phyloP scores from a whole-genome alignment of 208 protist species.

The Angomonas ambiguus region DNA sequence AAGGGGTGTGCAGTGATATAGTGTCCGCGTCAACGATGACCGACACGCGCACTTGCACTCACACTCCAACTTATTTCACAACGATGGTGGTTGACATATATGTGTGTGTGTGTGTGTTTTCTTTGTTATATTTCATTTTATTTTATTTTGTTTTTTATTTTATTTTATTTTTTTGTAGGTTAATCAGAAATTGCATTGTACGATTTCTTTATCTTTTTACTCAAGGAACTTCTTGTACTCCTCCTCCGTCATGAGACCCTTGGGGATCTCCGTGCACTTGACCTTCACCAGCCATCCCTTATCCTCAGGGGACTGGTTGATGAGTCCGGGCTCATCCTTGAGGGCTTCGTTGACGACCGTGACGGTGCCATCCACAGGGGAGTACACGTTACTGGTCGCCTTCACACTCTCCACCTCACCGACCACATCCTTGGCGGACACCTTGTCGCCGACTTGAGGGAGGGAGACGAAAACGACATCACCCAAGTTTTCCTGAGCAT shows the following conservation, averaged over 20 bases:
- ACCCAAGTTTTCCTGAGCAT: conserved; percentile 88
- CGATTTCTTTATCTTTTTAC: conserved; percentile 18
- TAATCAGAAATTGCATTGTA: not conserved
- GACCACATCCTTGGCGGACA: conserved; percentile 62
- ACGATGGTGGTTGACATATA: no score
- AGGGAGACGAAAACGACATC: conserved; percentile 90
- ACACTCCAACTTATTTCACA: no score
- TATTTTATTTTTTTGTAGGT: no score
- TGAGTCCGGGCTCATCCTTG: conserved; percentile 76
- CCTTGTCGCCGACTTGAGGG: conserved; percentile 78
- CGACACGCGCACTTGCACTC: no score
- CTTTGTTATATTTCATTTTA: no score
- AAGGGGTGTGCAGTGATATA: not conserved
- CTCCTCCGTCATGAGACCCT: conserved; percentile 74
- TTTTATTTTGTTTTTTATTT: no score
- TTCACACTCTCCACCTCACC: conserved; percentile 92
- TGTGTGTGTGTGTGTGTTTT: not conserved
- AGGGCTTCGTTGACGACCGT: conserved; percentile 81
- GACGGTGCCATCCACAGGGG: conserved; percentile 79
- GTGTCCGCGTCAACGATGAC: no score
- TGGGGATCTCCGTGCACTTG: conserved; percentile 62
- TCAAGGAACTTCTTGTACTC: conserved; percentile 88
- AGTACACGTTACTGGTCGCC: conserved; percentile 89
- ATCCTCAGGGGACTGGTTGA: conserved; percentile 83
- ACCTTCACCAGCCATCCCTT: conserved; percentile 90